phyloP scores from a whole-genome alignment of 306 rosid species.

The Castanea crenata region DNA sequence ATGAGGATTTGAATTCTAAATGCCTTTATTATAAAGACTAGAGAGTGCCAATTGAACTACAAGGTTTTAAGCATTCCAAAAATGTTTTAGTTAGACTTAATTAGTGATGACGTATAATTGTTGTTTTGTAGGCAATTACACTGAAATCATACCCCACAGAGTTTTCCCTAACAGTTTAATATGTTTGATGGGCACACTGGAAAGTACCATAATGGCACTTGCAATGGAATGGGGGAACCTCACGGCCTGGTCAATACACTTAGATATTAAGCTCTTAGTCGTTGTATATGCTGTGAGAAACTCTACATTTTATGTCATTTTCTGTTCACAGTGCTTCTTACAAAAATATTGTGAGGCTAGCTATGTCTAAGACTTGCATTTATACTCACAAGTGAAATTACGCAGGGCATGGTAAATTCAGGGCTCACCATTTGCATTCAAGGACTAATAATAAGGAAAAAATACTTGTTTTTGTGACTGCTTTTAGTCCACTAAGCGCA shows the following conservation, averaged over 20 bases:
- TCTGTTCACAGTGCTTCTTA: neutral
- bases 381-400: neutral
- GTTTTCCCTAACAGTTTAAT: conserved; percentile 51
- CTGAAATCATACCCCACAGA: conserved; percentile 46
- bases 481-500: conserved; percentile 43
- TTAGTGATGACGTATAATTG: no score
- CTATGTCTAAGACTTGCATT: neutral
- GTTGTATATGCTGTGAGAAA: conserved; percentile 40
- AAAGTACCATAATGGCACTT: conserved; percentile 36
- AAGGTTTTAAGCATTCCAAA: no score
- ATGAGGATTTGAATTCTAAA: no score
- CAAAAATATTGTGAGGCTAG: neutral
- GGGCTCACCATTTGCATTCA: conserved; percentile 42
- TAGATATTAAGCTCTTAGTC: conserved; percentile 35
- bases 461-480: conserved; percentile 51
- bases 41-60: no score
- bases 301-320: neutral
- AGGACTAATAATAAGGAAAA: conserved; percentile 37
- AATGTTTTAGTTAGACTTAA: no score
- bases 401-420: conserved; percentile 46
- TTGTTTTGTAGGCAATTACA: conserved; percentile 39
- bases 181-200: conserved; percentile 37
- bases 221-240: conserved; percentile 43
- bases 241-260: conserved; percentile 42
- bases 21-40: no score